Evolutionary conservation across 202 grass and related monocot genomes (phyloP).

Genomic region (Saccharum hybrid): DNA sequence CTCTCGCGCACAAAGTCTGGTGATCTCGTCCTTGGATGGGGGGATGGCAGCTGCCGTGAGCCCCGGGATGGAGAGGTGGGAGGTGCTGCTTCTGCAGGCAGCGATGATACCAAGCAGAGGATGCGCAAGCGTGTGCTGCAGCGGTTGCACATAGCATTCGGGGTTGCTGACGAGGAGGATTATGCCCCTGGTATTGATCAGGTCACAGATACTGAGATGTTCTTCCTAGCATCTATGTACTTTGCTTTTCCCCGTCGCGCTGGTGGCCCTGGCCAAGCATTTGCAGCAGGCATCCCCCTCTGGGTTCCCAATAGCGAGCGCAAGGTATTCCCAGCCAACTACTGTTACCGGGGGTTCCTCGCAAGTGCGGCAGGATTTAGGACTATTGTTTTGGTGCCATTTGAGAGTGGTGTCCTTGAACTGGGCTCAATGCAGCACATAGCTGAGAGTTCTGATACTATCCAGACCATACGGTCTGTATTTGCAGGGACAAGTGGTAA

Average conservation of each 20-base stretch:
- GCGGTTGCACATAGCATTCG: constrained; percentile 68
- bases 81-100: constrained; percentile 43
- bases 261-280: constrained; percentile 78
- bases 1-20: constrained; percentile 78
- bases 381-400: constrained; percentile 82
- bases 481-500: constrained; percentile 54
- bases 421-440: constrained; percentile 79
- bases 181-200: constrained; percentile 80
- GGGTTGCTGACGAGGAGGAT: constrained; percentile 80
- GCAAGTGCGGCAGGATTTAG: constrained; percentile 76
- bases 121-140: constrained; percentile 76
- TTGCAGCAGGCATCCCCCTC: constrained; percentile 68
- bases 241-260: constrained; percentile 75
- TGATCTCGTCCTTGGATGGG: constrained; percentile 92
- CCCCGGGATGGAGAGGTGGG: constrained; percentile 60
- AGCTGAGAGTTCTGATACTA: constrained; percentile 59
- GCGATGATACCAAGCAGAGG: constrained; percentile 56
- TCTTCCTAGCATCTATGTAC: constrained; percentile 96
- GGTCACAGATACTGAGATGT: constrained; percentile 93
- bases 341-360: constrained; percentile 85
- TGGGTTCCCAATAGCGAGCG: constrained; percentile 68
- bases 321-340: constrained; percentile 63
- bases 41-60: constrained; percentile 88
- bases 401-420: constrained; percentile 90
- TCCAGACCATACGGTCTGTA: constrained; percentile 73